A percentile compares a stretch with the other conserved stretches of the same genome.
Evolutionary conservation across 768 basidiomycete genomes (phyloP).

Genomic region (Termitomyces bulborhizus): DNA sequence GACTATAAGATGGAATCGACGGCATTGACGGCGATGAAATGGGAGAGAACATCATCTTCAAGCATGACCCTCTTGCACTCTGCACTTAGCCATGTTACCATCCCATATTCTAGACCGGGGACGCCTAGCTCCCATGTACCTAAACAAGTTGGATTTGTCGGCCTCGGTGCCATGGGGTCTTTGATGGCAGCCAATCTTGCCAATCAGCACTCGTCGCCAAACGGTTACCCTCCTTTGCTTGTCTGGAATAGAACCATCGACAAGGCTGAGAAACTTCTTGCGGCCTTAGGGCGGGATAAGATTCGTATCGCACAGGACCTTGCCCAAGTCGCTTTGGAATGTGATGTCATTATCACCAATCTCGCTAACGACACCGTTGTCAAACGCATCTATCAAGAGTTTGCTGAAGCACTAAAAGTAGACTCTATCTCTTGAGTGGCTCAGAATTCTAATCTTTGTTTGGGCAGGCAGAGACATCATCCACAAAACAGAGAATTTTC

Average conservation of each 20-base stretch:
- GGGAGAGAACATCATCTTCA: background rate
- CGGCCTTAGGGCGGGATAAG: conserved; percentile 48
- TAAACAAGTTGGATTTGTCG: conserved; percentile 36
- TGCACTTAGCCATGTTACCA: conserved; percentile 11
- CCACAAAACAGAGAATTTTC: conserved; percentile 61
- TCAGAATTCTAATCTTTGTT: conserved; percentile 3
- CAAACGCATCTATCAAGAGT: conserved; percentile 51
- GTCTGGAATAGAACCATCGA: conserved; percentile 71
- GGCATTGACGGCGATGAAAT: background rate
- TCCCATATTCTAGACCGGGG: conserved; percentile 51
- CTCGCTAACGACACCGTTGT: conserved; percentile 70
- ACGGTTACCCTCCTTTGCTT: conserved; percentile 44
- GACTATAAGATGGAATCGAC: background rate
- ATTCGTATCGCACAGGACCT: conserved; percentile 51
- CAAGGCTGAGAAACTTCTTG: conserved; percentile 52
- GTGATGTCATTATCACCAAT: conserved; percentile 73
- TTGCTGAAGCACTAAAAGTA: conserved; percentile 56
- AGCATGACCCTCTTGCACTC: conserved; percentile 18
- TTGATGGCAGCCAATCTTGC: conserved; percentile 80
- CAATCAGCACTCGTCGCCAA: conserved; percentile 31
- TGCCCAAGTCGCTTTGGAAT: conserved; percentile 54
- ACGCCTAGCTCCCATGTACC: conserved; percentile 36
- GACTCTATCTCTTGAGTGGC: background rate
- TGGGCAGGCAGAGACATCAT: conserved; percentile 30
- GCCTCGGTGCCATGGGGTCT: conserved; percentile 65